Evolutionary conservation across 441 rosid genomes (phyloP).

Genomic region (Theobroma grandiflorum): DNA sequence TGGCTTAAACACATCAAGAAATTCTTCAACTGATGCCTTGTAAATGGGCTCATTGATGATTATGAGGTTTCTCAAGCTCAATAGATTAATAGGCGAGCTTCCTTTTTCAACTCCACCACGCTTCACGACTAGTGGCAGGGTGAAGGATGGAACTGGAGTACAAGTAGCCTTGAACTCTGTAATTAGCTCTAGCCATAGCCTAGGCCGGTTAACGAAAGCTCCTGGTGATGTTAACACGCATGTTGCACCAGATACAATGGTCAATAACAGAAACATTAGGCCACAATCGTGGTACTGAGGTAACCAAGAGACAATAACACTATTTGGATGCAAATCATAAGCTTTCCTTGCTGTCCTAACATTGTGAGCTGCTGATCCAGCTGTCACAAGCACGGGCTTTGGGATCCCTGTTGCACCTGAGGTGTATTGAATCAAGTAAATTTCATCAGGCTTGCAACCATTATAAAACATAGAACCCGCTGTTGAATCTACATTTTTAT

Average conservation of each 20-base stretch:
- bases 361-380: slow-evolving; percentile 73
- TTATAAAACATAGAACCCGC: slow-evolving; percentile 18
- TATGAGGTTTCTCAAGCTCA: slow-evolving; percentile 58
- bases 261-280: slow-evolving; percentile 62
- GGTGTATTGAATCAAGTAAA: slow-evolving; percentile 70
- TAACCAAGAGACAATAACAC: slow-evolving; percentile 62
- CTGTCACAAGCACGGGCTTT: slow-evolving; percentile 63
- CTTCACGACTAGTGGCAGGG: slow-evolving; percentile 62
- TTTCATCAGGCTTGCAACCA: slow-evolving; percentile 55
- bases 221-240: slow-evolving; percentile 53
- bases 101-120: slow-evolving; percentile 50
- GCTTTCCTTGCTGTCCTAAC: slow-evolving; percentile 65
- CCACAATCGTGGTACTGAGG: slow-evolving; percentile 82
- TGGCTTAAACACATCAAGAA: slow-evolving; percentile 41
- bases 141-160: slow-evolving; percentile 71
- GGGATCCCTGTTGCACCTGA: slow-evolving; percentile 76
- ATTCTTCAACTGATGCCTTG: slow-evolving; percentile 50
- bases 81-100: slow-evolving; percentile 32
- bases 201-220: slow-evolving; percentile 52
- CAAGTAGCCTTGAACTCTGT: slow-evolving; percentile 59
- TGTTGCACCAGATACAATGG: slow-evolving; percentile 60
- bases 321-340: slow-evolving; percentile 62
- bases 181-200: slow-evolving; percentile 68
- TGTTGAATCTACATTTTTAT: background rate
- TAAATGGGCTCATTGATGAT: slow-evolving; percentile 70